Conservation (phyloP, 148 eudicot species). For the Spergularia marina region DNA sequence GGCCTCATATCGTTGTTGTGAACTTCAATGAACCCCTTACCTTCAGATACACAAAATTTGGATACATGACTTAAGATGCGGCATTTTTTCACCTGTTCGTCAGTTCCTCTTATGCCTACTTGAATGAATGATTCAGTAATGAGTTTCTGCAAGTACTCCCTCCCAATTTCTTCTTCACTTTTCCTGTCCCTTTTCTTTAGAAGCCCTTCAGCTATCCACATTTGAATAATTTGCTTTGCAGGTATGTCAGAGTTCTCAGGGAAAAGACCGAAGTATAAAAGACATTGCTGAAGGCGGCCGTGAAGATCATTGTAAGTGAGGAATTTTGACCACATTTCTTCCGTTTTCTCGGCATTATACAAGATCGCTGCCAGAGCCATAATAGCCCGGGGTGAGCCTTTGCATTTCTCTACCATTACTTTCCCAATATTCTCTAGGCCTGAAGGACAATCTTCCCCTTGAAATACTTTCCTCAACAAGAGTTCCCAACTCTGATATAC, state of each 20-base stretch:
- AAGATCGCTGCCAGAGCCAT: slow-evolving; percentile 18
- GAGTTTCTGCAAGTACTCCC: slow-evolving; percentile 16
- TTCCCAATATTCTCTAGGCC: not conserved
- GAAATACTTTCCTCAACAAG: slow-evolving; percentile 13
- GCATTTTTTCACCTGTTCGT: slow-evolving; percentile 18
- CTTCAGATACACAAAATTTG: not conserved
- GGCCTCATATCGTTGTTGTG: not conserved
- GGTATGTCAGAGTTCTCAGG: not conserved
- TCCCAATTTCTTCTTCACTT: slow-evolving; percentile 22
- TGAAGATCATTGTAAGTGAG: not conserved
- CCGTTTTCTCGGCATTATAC: slow-evolving; percentile 7
- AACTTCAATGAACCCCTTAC: slow-evolving; percentile 12
- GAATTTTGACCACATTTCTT: slow-evolving; percentile 14
- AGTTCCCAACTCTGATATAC: slow-evolving; percentile 20
- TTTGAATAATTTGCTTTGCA: slow-evolving; percentile 23
- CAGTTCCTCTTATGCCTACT: not conserved
- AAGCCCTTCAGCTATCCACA: slow-evolving; percentile 35
- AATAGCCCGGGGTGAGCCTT: slow-evolving; percentile 18
- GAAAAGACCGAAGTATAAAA: slow-evolving; percentile 23
- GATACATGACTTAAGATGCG: not conserved
- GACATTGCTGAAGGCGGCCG: not conserved
- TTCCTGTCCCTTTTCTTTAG: slow-evolving; percentile 8
- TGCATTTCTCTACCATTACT: slow-evolving; percentile 10
- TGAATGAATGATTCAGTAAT: slow-evolving; percentile 1
- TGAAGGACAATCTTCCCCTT: slow-evolving; percentile 1